Evolutionary conservation across 2,329 filamentous ascomycete genomes (phyloP), one percentile per base, ranked within the genome.

Genomic region (Zasmidium angulare): DNA sequence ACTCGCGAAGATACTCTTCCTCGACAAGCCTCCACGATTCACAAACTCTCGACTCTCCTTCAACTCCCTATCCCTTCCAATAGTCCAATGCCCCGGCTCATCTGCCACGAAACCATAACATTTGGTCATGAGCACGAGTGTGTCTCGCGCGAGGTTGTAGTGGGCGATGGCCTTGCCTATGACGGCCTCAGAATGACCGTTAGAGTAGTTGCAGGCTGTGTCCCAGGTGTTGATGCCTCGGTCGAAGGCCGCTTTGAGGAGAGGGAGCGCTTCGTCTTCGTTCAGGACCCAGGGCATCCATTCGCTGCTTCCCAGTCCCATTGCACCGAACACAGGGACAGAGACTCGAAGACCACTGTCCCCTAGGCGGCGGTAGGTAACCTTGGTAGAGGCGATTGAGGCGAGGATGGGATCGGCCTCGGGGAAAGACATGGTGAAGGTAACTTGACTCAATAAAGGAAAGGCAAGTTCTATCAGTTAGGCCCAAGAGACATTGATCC

Each of bases 81-180:
- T 56, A 2, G 55, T 55, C 51, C 55, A 24, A 17, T 51, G 53
- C n/a, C 52, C 48, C 0, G 61, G 60, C 40, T 60, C 53, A 47
- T 74, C 70, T 21, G 68, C 67, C 47, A 85, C 81, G 31, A 79
- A 78, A 2, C 80, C 81, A 69, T 79, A 86, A 72, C 82, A 85
- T 76, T 90, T 90, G 22, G 82, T 85, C 63, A 90, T 73, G 68
- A 90, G 84, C 22, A 89, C 82, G 50, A 90, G 76, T 63, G 85
- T 85, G 61, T 82, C 76, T 31, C 88, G 83, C 0, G 87, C 87
- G 66, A 90, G 88, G 46, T 81, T 76, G 77, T 85, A 89, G 60
- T 85, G 77, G 68, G 84, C 84, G 58, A 90, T 75, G 1, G 87
- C 86, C 71, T 87, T 87, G 59, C 81, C 87, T 60, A 91, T 81